Base-by-base conservation (phyloP, 345 rosid genomes). In the Euphorbia peplus region DNA sequence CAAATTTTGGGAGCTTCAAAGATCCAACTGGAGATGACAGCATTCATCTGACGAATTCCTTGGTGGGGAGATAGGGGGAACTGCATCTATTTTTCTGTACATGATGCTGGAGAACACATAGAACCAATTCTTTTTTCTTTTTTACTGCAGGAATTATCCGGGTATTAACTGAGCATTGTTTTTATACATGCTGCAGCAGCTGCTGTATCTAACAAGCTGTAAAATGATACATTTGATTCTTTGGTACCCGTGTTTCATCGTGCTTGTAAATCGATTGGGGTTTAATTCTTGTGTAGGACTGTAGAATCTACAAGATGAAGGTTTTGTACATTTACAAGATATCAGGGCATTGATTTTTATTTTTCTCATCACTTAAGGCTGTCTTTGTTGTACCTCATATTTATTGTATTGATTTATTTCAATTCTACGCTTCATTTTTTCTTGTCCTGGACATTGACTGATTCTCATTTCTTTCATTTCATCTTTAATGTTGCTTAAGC, bases 161-260 rank as follows among this genome's bases (percentile, higher is more conserved):
- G 76, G 56, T 51, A 61, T 69, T 76, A 72, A 75, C 82, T 0
- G 73, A 74, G 74, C 69, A 66, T 56, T 80, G 73, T 73, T 78
- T 58, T 79, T 39, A 30, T 35, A 41, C 59, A 46, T 60, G 73
- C 76, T 53, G 58, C 68, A 1, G 74, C 81, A 64, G 85, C 76
- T 73, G 75, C 84, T 78, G 85, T 79, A 76, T 75, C 82, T 82
- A 80, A 80, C 80, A 69, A 70, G 74, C 85, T 78, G 82, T 64
- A 60, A 66, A 71, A 76, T 42, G 47, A 54, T 57, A 73, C 52
- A 52, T 67, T 39, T 47, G 67, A 84, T 78, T 82, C 79, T 76
- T 80, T 82, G 29, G 22, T 51, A 62, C 73, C 69, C 70, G 74
- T 75, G 65, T 67, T 74, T 64, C 53, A 8, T 67, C 50, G 30